A percentile compares a stretch with the other conserved stretches of the same genome.
These are phyloP conservation scores for Goffeauzyma gilvescens DNA, from an alignment of 768 basidiomycete species.

Conservation along the genomic window DNA sequence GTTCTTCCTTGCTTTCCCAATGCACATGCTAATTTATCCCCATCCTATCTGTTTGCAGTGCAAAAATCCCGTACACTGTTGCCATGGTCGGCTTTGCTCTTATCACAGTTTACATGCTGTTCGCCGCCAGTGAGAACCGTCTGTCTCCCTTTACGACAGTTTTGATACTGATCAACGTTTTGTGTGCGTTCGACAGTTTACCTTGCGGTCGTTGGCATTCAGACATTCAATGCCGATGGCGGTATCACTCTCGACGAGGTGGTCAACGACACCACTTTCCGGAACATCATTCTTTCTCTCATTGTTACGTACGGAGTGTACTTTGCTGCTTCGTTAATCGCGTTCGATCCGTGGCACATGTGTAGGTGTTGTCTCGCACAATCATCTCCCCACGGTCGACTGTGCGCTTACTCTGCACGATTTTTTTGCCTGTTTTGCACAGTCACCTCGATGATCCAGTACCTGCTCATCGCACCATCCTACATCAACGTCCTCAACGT, in stretches of 20 bases:
- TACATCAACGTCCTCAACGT: slow-evolving; percentile 88
- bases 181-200: slow-evolving; percentile 40
- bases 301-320: slow-evolving; percentile 80
- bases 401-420: neutral
- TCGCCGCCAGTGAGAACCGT: slow-evolving; percentile 31
- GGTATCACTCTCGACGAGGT: slow-evolving; percentile 41
- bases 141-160: no score
- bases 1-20: slow-evolving; percentile 7
- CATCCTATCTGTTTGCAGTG: slow-evolving; percentile 19
- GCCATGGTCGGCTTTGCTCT: slow-evolving; percentile 74
- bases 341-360: slow-evolving; percentile 99
- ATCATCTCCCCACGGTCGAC: neutral
- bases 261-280: slow-evolving; percentile 51
- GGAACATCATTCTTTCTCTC: slow-evolving; percentile 69
- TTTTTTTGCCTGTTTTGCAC: neutral
- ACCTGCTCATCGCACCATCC: slow-evolving; percentile 54
- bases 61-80: slow-evolving; percentile 65
- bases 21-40: slow-evolving; percentile 3
- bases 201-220: slow-evolving; percentile 62
- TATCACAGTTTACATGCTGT: slow-evolving; percentile 90
- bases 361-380: slow-evolving; percentile 17
- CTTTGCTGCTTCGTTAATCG: slow-evolving; percentile 49
- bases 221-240: slow-evolving; percentile 39
- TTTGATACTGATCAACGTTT: neutral
- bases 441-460: slow-evolving; percentile 70